Percentiles rank a stretch among this genome's conserved stretches.
Evolutionary conservation across 2,329 filamentous ascomycete species (phyloP).

Genomic region (Aspergillus luchuensis): DNA sequence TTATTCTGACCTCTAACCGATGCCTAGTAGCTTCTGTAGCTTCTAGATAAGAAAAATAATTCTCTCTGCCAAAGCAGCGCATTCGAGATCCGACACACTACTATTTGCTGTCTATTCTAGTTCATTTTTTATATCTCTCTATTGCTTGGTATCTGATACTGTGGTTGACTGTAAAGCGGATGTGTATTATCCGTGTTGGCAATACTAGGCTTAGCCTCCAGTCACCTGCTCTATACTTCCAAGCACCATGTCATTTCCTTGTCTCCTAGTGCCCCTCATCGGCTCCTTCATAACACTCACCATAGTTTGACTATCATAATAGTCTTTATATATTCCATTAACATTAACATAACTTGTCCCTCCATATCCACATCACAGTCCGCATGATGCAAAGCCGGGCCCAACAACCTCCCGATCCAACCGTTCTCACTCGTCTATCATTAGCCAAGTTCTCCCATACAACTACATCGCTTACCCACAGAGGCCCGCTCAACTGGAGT

Average conservation of each 20-base stretch:
- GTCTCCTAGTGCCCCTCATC: not conserved
- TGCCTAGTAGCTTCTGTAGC: too few species aligned
- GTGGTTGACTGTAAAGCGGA: too few species aligned
- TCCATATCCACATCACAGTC: not conserved
- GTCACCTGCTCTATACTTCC: conserved; percentile 9
- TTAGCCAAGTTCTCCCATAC: conserved; percentile 51
- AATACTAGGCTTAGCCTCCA: not conserved
- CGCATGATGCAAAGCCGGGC: conserved; percentile 17
- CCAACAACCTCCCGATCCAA: conserved; percentile 13
- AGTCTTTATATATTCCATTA: not conserved
- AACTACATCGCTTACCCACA: conserved; percentile 39
- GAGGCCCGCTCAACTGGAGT: conserved; percentile 46
- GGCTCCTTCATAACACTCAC: not conserved
- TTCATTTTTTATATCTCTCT: too few species aligned
- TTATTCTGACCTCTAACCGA: not conserved
- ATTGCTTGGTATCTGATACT: too few species aligned
- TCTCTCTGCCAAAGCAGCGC: not conserved
- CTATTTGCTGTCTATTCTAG: not conserved
- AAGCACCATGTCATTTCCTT: not conserved
- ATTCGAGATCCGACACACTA: not conserved
- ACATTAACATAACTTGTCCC: not conserved
- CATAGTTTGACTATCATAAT: not conserved
- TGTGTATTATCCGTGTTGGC: not conserved
- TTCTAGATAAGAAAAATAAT: not conserved
- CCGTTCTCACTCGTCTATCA: conserved; percentile 27